These are phyloP conservation scores for Leptographium lundbergii DNA, from an alignment of 2,329 filamentous ascomycete species.

Conservation along the genomic window DNA sequence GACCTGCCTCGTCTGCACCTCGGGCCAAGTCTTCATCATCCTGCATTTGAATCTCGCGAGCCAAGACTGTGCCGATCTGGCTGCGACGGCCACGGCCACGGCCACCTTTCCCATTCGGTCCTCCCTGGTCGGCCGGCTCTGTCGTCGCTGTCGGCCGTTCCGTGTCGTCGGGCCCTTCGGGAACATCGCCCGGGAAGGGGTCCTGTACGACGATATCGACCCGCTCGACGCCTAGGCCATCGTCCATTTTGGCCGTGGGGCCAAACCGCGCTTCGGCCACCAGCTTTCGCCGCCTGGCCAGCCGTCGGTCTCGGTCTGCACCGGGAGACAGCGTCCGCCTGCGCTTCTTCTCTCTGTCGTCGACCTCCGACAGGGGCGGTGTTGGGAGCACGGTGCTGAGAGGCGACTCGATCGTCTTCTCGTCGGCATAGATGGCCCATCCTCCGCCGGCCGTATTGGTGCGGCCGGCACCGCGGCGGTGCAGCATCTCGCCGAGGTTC, in stretches of 20 bases:
- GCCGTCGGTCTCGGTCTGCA: conserved; percentile 19
- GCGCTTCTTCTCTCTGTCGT: conserved; percentile 11
- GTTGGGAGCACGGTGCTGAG: conserved; percentile 38
- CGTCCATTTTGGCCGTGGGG: conserved; percentile 37
- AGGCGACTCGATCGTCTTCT: conserved; percentile 39
- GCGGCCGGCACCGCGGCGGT: conserved; percentile 55
- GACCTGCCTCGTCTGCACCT: conserved; percentile 10
- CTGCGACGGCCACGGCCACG: conserved; percentile 18
- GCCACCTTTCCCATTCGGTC: conserved; percentile 1
- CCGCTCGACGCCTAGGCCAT: conserved; percentile 49
- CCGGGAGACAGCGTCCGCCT: conserved; percentile 16
- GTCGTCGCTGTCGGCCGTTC: background rate
- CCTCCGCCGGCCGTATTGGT: conserved; percentile 63
- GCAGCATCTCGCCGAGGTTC: conserved; percentile 57
- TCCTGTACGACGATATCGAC: conserved; percentile 49
- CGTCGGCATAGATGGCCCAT: conserved; percentile 67
- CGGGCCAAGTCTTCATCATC: conserved; percentile 16
- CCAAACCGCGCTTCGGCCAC: conserved; percentile 62
- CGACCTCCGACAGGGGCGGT: conserved; percentile 30
- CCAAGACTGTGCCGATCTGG: conserved; percentile 23
- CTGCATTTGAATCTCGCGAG: conserved; percentile 19
- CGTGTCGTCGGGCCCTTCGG: conserved; percentile 3
- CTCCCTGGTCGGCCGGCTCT: background rate
- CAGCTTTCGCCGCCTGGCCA: conserved; percentile 44
- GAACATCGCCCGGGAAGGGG: conserved; percentile 28